Evolutionary conservation across 306 rosid species (phyloP), one percentile per base, ranked within the genome.

Genomic region (Oemleria cerasiformis): DNA sequence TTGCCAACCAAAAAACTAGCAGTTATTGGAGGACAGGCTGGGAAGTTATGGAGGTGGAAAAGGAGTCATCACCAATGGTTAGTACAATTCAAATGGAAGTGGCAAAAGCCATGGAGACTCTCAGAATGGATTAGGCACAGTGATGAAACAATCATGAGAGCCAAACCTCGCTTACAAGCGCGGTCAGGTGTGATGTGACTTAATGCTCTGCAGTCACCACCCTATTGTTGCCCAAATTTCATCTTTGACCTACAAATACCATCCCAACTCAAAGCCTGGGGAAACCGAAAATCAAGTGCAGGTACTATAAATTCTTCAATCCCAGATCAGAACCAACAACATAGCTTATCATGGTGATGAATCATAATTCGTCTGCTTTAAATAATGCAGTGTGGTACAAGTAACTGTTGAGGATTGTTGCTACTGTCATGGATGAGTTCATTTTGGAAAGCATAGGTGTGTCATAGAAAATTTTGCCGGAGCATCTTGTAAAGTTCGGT

Each of bases 61-160:
- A 89, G 99, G 84, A 95, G 99, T 75, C 99, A 95, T 79, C 99
- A 95, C 78, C 97, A 84, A 69, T 95, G 99, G 97, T 86, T 95
- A 54, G 16, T 95, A 38, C 97, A 95, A 75, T 95, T 95, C 77
- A 95, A 92, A 71, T 95, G 99, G 99, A 95, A 89, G 76, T 95
- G 99, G 99, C 99, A 95, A 80, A 95, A 95, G 77, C 99, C 99
- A 3, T 95, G 99, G 99, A 95, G 85, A 84, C 96, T 95, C 67
- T 92, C 99, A 60, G 97, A 95, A 79, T 78, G 71, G 89, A 95
- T 95, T 76, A 89, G 97, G 56, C 92, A 88, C 78, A 95, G 96
- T 58, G 99, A 95, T 43, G 99, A 95, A 82, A 95, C 96, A 15
- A 73, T 92, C 58, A 83, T 89, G 78, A 88, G 96, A 83, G 8